Percentiles rank a stretch among this genome's conserved stretches.
Evolutionary conservation across 768 basidiomycete species (phyloP).

Genomic region (Russula emetica): DNA sequence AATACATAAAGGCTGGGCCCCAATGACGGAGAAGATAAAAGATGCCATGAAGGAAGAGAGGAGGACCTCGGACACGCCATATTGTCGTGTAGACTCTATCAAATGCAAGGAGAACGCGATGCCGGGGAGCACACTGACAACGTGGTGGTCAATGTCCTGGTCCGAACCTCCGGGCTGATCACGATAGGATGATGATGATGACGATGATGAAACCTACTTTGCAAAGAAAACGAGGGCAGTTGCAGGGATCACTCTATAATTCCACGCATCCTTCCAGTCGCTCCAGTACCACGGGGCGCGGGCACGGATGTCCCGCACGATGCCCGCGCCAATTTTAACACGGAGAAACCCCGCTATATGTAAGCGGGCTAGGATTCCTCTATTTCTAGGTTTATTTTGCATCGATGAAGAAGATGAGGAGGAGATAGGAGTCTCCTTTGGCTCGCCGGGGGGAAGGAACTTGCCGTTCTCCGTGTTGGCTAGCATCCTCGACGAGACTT

Average conservation of each 20-base stretch:
- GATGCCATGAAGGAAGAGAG: conserved; percentile 85
- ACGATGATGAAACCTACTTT: conserved; percentile 47
- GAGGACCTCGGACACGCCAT: conserved; percentile 86
- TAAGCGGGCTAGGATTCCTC: not conserved
- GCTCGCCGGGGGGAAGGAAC: not conserved
- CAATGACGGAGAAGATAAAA: conserved; percentile 79
- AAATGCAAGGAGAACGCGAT: conserved; percentile 90
- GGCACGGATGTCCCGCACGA: conserved; percentile 54
- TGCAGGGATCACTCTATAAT: conserved; percentile 84
- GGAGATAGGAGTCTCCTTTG: not conserved
- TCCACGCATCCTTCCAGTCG: conserved; percentile 91
- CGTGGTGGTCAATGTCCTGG: not conserved
- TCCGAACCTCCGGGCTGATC: not conserved
- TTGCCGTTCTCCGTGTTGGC: not conserved
- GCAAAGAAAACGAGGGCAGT: conserved; percentile 83
- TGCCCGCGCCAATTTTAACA: conserved; percentile 21
- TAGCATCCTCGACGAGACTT: not conserved
- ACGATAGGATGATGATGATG: not conserved
- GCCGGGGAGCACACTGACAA: conserved; percentile 70
- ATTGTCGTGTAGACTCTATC: conserved; percentile 85
- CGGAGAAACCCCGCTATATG: not conserved
- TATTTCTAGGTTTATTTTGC: not conserved
- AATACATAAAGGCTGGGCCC: conserved; percentile 88
- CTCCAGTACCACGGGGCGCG: conserved; percentile 75
- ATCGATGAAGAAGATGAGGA: not conserved